Evolutionary conservation across 2,329 filamentous ascomycete genomes (phyloP), one percentile per base, ranked within the genome.

Genomic region (Chrysosporium queenslandicum): DNA sequence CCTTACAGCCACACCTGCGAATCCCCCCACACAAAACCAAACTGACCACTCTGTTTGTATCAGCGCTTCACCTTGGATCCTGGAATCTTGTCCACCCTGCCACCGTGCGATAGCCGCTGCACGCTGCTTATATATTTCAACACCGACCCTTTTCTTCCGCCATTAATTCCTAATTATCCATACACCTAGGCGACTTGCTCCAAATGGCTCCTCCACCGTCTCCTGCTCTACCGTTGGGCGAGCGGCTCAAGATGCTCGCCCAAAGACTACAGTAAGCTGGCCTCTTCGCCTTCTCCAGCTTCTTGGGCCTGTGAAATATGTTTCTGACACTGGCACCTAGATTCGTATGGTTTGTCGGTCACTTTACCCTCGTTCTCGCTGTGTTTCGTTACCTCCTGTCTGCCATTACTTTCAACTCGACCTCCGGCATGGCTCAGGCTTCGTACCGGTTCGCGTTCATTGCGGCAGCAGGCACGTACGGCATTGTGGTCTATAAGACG

Each of bases 401-500:
- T 46, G 94, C 88, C 76, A 72, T 96, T 54, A 85, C 85, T 64
- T 86, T 97, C 77, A 94, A 94, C 77, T 89, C 82, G 69, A 85
- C 85, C 68, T 83, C 82, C 53, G 73, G 80, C 66, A 81, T 82
- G 76, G 90, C 91, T 45, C 77, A 80, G 60, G 83, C 92, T 69
- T 85, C 85, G 53, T 98, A 98, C 75, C 90, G 92, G 63, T 80
- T 85, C 51, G 87, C 90, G 53, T 98, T 98, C 69, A 60, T 96
- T 61, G 84, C 90, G 2, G 92, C 92, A 4, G 88, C 89, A 45
- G 81, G 82, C 46, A 97, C 92, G 9, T 98, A 98, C 71, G 91
- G 92, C 59, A 97, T 98, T 60, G 92, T 98, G 46, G 91, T 98
- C 57, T 97, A 95, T 79, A 98, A 98, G 81, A 90, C 88, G 54